Conservation (phyloP, 164 flowering plant species). For the Vitis cinerea region DNA sequence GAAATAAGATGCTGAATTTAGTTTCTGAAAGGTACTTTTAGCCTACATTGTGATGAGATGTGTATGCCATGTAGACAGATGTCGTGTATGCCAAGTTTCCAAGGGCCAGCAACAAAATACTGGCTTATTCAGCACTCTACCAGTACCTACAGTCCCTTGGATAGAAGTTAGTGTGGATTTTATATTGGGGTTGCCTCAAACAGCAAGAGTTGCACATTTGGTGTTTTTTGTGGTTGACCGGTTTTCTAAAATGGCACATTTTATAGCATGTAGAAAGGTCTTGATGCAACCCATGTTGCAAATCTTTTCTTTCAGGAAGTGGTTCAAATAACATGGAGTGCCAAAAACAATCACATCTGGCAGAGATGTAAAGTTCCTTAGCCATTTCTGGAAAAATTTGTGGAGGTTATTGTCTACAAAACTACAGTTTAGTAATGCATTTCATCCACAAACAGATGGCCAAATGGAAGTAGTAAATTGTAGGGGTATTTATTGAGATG, state of each 20-base stretch:
- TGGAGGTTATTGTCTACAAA: conserved; percentile 1
- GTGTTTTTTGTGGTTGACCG: not conserved
- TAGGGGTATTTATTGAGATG: too few species aligned
- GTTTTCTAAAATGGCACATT: not conserved
- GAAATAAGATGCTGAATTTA: not conserved
- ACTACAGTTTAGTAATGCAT: not conserved
- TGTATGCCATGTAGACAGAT: not conserved
- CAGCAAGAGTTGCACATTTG: not conserved
- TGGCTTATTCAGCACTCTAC: too few species aligned
- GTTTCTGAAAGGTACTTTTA: not conserved
- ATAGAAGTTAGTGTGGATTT: not conserved
- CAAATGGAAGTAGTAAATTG: conserved; percentile 1
- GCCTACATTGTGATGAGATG: too few species aligned
- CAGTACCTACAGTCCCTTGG: not conserved
- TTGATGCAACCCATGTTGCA: not conserved
- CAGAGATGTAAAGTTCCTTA: not conserved
- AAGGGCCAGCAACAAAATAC: too few species aligned
- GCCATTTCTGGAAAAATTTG: not conserved
- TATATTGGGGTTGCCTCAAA: not conserved
- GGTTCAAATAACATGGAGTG: not conserved
- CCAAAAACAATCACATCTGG: not conserved
- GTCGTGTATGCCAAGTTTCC: not conserved
- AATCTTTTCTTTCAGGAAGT: conserved; percentile 4
- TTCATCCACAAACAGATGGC: conserved; percentile 8
- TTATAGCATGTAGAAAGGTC: conserved; percentile 1